phyloP scores from a whole-genome alignment of 495 filamentous ascomycete species.

The Talaromyces stipitatus region DNA sequence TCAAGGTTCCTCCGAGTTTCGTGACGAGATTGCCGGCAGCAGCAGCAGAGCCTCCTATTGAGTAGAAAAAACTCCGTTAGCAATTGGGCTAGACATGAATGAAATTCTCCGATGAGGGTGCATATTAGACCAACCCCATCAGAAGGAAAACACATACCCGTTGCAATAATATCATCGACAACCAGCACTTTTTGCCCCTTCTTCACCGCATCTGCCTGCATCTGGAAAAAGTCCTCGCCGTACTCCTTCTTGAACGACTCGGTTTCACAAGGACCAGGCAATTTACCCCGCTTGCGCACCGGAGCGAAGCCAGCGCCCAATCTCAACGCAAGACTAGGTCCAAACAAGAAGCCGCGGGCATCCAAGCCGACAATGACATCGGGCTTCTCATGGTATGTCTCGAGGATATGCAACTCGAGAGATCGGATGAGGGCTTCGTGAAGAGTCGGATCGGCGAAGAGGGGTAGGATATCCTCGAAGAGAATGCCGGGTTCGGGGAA shows the following conservation, averaged over 20 bases:
- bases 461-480: conserved; percentile 97
- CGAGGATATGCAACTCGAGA: conserved; percentile 73
- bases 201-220: conserved; percentile 79
- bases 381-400: conserved; percentile 50
- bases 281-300: conserved; percentile 92
- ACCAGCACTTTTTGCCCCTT: conserved; percentile 83
- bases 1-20: conserved; percentile 72
- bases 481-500: conserved; percentile 92
- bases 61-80: conserved; percentile 8
- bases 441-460: conserved; percentile 73
- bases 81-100: conserved; percentile 3
- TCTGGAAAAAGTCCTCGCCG: conserved; percentile 92
- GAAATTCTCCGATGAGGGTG: neutral
- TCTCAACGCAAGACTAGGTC: conserved; percentile 78
- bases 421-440: conserved; percentile 76
- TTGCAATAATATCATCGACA: conserved; percentile 97
- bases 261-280: conserved; percentile 79
- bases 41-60: conserved; percentile 76
- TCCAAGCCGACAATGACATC: conserved; percentile 93
- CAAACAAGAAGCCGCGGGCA: conserved; percentile 92
- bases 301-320: conserved; percentile 88
- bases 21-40: conserved; percentile 81
- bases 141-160: conserved; percentile 52
- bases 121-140: neutral
- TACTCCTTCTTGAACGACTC: conserved; percentile 93